Percentiles rank a stretch among this genome's conserved stretches.
These are phyloP conservation scores for Carex myosuroides DNA, from an alignment of 176 grass and related monocot genomes.

Conservation along the genomic window DNA sequence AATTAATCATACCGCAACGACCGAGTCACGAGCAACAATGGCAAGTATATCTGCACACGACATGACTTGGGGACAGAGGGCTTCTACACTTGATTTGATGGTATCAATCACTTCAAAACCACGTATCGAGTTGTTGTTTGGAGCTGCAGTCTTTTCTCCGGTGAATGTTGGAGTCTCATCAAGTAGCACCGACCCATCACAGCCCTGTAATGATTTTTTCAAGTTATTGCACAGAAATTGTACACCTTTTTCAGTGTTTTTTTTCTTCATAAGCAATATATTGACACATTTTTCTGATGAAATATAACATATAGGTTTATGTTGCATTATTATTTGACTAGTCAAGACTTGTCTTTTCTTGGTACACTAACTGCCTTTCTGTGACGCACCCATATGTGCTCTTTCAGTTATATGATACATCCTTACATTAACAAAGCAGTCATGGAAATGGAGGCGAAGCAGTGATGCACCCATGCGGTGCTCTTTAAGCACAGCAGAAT, in stretches of 20 bases:
- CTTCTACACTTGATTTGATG: slow-evolving; percentile 29
- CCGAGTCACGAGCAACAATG: slow-evolving; percentile 28
- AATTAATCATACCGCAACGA: slow-evolving; percentile 6
- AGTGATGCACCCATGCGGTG: slow-evolving; percentile 19
- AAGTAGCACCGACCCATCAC: slow-evolving; percentile 32
- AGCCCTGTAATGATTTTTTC: slow-evolving; percentile 19
- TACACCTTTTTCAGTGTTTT: background rate
- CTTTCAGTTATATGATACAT: background rate
- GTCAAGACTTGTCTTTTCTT: background rate
- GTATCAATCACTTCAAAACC: slow-evolving; percentile 39
- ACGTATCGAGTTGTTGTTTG: slow-evolving; percentile 33
- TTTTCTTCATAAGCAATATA: background rate
- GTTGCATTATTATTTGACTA: background rate
- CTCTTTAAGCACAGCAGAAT: slow-evolving; percentile 16
- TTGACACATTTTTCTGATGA: background rate
- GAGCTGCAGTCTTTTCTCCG: slow-evolving; percentile 28
- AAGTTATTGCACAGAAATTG: background rate
- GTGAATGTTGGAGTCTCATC: slow-evolving; percentile 30
- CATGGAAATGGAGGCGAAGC: slow-evolving; percentile 28
- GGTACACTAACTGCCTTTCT: background rate
- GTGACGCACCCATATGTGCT: background rate
- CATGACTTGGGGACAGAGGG: slow-evolving; percentile 27
- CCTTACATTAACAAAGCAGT: slow-evolving; percentile 32
- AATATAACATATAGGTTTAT: background rate
- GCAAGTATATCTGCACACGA: slow-evolving; percentile 46